These are phyloP conservation scores for Fusarium algeriense DNA, from an alignment of 2,329 filamentous ascomycete genomes.

Conservation along the genomic window DNA sequence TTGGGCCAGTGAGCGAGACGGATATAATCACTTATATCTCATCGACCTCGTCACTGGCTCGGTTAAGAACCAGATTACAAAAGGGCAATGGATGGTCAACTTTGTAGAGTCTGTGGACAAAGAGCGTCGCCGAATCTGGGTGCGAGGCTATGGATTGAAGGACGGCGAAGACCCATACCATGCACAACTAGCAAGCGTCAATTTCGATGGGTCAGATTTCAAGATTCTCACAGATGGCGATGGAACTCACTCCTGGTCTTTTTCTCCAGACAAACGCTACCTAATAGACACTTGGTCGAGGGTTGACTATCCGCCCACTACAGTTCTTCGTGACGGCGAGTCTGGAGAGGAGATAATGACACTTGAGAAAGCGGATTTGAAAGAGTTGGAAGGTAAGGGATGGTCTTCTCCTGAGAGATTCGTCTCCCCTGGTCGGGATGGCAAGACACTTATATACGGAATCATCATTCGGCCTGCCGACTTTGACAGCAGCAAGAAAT, in stretches of 20 bases:
- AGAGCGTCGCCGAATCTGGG: constrained; percentile 34
- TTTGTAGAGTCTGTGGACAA: constrained; percentile 41
- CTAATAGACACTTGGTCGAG: constrained; percentile 47
- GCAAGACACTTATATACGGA: constrained; percentile 45
- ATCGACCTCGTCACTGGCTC: constrained; percentile 26
- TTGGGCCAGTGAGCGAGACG: constrained; percentile 49
- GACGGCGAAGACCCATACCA: constrained; percentile 46
- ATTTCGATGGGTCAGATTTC: constrained; percentile 46
- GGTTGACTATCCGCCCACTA: constrained; percentile 40
- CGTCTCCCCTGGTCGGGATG: constrained; percentile 44
- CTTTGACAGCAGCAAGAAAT: constrained; percentile 44
- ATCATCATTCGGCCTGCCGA: constrained; percentile 44
- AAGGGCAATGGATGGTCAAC: constrained; percentile 44
- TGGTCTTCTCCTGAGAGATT: constrained; percentile 45
- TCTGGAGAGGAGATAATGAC: constrained; percentile 31
- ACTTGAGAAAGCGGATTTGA: constrained; percentile 24
- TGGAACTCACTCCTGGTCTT: constrained; percentile 45
- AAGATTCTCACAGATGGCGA: constrained; percentile 45
- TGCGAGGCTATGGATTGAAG: constrained; percentile 39
- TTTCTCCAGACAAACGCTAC: constrained; percentile 39
- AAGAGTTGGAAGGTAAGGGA: constrained; percentile 13
- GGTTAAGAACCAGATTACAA: constrained; percentile 45
- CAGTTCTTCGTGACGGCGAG: constrained; percentile 35
- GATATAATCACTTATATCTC: constrained; percentile 49
- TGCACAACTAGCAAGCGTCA: constrained; percentile 41